phyloP scores from a whole-genome alignment of 2,329 filamentous ascomycete species.

The Apiospora marii region DNA sequence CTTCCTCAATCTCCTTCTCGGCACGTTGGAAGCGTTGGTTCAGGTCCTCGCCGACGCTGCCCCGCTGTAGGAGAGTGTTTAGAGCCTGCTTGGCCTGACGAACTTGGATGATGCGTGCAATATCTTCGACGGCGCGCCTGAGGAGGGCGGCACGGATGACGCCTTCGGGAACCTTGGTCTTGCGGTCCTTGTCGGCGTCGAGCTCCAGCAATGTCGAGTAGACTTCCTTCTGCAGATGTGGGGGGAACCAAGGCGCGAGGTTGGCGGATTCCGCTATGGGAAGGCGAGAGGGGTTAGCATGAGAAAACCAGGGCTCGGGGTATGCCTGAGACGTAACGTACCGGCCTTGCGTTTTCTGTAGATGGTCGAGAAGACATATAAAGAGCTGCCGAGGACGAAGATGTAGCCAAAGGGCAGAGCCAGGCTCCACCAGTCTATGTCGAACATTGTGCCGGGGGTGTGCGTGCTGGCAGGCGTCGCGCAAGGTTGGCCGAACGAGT shows the following conservation, averaged over 20 bases:
- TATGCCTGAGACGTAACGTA: slow-evolving; percentile 51
- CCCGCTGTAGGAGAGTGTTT: slow-evolving; percentile 81
- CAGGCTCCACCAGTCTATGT: slow-evolving; percentile 80
- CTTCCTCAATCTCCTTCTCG: slow-evolving; percentile 97
- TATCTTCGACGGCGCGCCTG: slow-evolving; percentile 89
- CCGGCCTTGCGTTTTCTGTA: slow-evolving; percentile 92
- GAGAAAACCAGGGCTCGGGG: not conserved
- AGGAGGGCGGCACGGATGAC: slow-evolving; percentile 88
- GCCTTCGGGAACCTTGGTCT: slow-evolving; percentile 77
- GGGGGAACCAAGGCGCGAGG: slow-evolving; percentile 92
- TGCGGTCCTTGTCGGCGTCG: slow-evolving; percentile 71
- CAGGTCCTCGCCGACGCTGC: slow-evolving; percentile 93
- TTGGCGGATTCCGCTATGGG: slow-evolving; percentile 76
- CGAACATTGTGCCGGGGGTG: slow-evolving; percentile 50
- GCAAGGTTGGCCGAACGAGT: not conserved
- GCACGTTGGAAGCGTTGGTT: slow-evolving; percentile 92
- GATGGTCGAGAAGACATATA: slow-evolving; percentile 90
- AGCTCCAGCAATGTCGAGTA: slow-evolving; percentile 93
- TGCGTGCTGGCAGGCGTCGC: slow-evolving; percentile 1
- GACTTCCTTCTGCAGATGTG: slow-evolving; percentile 90
- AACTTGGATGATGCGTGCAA: slow-evolving; percentile 88
- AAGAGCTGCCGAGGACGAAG: slow-evolving; percentile 82
- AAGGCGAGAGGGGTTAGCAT: slow-evolving; percentile 33
- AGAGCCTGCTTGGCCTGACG: slow-evolving; percentile 89
- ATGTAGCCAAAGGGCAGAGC: slow-evolving; percentile 90